Evolutionary conservation across 2,329 filamentous ascomycete genomes (phyloP), one percentile per base, ranked within the genome.

Genomic region (Emergomyces pasteurianus): DNA sequence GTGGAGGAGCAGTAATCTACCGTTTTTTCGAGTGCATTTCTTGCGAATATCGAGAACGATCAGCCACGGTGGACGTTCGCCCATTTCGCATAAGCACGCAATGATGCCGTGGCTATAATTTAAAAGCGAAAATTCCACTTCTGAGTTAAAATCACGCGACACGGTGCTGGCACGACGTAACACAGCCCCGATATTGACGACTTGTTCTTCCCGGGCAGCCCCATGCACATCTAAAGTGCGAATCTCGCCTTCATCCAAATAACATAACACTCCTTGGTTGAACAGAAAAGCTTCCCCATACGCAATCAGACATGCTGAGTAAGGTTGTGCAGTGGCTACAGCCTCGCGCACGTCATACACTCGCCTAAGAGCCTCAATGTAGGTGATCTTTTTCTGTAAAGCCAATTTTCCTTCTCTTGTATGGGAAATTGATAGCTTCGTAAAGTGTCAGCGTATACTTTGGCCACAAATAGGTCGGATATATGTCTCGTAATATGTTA

Each of bases 221-320:
- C 69, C 67, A 65, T 83, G 81, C 21, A 89, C 73, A 62, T 87
- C 77, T 55, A 87, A 75, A 31, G 89, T 71, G 2, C 82, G 81
- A 31, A 91, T 76, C 43, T 72, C 74, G 54, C 75, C 72, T 58
- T 79, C 77, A 47, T 78, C 69, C 12, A 82, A 79, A 68, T 90
- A 87, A 66, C 86, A 89, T 18, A 91, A 73, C 12, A 83, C 77
- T 6, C 87, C 86, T 61, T 83, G 79, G 21, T 77, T 75, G 69
- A 87, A 90, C 1, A 85, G 70, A 71, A 86, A 89, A 3, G 78
- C 77, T 28, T 83, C 80, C 3, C 81, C 85, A 58, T 83, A 75
- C 3, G 81, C 86, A 38, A 90, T 68, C 0, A 85, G 75, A 2
- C 80, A 80, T 18, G 81, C 80, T 0, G 82, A 79, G 68, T 83